Base-by-base conservation (phyloP, 305 asterid species). In the Nicotiana rustica region DNA sequence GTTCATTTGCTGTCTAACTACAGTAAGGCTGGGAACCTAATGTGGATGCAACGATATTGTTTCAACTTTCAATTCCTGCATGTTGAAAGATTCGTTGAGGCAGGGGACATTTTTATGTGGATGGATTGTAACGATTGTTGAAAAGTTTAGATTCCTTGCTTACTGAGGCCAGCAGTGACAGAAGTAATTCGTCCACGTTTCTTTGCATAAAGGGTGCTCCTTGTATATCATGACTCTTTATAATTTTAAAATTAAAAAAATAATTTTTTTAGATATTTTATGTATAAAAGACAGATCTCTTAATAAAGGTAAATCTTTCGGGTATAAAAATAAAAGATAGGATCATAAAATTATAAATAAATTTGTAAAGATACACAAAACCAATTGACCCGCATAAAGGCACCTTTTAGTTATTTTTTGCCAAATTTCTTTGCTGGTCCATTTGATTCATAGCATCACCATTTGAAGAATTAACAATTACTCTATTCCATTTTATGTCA, bases 71-170 rank as follows among this genome's bases (percentile, higher is more conserved):
- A 13, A 21, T 49, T 25, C n/a, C 41, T 73, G 64, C 79, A 25
- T 29, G 19, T 73, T 13, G 18, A 5, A 70, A 10, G 35, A 19
- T 47, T 71, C 59, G 29, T 25, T 25, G 29, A 25, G 29, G 29
- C 29, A 25, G 29, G 57, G 59, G 59, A 71, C 7, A 18, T 14
- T 73, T 6, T 25, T 21, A 35, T 21, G 79, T 49, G 62, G 14
- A 25, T 75, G 79, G 79, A 25, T 21, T 47, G 78, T 71, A 41
- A 71, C 14, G 61, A 13, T 71, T 49, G 15, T 75, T 25, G 64
- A 49, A 75, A 49, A 75, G 44, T 25, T 49, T 10, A 14, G 64
- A 75, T 49, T 52, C 64, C 25, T 75, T 52, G 79, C 41, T 52
- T 75, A 49, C 14, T 52, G 64, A 49, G 13, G 64, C 29, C 44